These are phyloP conservation scores for Coffea eugenioides DNA, from an alignment of 257 asterid species.

Conservation along the genomic window DNA sequence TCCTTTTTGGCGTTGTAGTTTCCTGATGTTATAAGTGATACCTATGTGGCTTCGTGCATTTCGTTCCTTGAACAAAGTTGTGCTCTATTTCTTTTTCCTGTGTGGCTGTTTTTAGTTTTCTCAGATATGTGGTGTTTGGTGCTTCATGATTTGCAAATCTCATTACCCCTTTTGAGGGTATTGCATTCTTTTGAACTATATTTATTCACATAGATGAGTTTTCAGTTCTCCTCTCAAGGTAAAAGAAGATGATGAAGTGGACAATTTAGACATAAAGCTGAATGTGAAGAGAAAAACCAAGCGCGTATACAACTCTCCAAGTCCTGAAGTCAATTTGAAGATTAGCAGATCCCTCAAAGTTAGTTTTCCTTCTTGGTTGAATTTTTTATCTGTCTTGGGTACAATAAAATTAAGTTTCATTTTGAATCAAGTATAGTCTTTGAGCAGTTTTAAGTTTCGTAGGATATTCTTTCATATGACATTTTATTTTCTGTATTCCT, in stretches of 20 bases:
- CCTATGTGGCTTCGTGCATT: not conserved
- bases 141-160: not conserved
- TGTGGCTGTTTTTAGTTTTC: not conserved
- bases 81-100: not conserved
- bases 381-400: not conserved
- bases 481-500: not conserved
- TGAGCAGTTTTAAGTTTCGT: not conserved
- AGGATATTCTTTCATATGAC: not conserved
- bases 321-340: conserved; percentile 88
- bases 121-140: not conserved
- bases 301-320: conserved; percentile 65
- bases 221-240: conserved; percentile 85
- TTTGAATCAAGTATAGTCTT: not conserved
- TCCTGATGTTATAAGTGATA: too few species aligned
- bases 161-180: not conserved
- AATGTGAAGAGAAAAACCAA: conserved; percentile 56
- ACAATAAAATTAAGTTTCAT: not conserved
- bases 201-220: conserved; percentile 1
- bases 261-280: conserved; percentile 78
- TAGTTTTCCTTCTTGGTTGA: conserved; percentile 45
- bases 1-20: not conserved
- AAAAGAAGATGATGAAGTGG: conserved; percentile 93
- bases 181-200: not conserved
- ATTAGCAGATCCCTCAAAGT: conserved; percentile 95
- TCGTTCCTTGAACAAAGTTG: not conserved